A percentile compares a stretch with the other conserved stretches of the same genome.
phyloP scores from a whole-genome alignment of 176 grass and related monocot species.

The maize (Zea mays) region DNA sequence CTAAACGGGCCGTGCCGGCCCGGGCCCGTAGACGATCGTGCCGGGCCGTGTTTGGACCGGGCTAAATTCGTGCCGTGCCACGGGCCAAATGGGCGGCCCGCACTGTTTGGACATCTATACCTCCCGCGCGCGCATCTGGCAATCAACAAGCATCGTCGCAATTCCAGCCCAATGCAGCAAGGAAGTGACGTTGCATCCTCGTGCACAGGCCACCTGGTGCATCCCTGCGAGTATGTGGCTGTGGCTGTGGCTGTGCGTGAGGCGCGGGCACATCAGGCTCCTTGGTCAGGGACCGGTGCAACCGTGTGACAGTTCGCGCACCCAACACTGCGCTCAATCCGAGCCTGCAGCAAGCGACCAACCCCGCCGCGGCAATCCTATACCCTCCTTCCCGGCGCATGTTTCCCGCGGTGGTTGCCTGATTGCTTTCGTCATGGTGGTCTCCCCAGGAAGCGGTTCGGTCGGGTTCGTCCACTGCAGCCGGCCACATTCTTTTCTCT shows the following conservation, averaged over 20 bases:
- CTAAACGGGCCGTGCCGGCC: too few relatives aligned
- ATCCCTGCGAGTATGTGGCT: not conserved
- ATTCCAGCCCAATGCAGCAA: not conserved
- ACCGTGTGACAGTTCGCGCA: not conserved
- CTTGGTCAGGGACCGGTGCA: conserved; percentile 3
- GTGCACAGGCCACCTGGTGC: not conserved
- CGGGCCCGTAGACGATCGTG: too few relatives aligned
- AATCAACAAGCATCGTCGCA: too few relatives aligned
- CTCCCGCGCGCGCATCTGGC: too few relatives aligned
- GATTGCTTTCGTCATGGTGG: conserved; percentile 39
- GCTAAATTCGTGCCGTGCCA: too few relatives aligned
- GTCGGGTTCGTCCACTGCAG: not conserved
- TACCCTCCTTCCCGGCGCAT: not conserved
- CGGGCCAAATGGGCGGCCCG: too few relatives aligned
- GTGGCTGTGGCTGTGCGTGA: not conserved
- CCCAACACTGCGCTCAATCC: not conserved
- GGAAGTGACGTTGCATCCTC: not conserved
- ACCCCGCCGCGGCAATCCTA: conserved; percentile 13
- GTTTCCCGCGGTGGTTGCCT: conserved; percentile 39
- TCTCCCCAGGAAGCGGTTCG: conserved; percentile 9
- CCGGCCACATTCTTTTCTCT: not conserved
- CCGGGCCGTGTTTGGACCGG: too few relatives aligned
- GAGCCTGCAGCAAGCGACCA: conserved; percentile 29
- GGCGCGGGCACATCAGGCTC: not conserved
- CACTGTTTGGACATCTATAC: too few relatives aligned